A percentile compares a stretch with the other conserved stretches of the same genome.
phyloP scores from a whole-genome alignment of 2,329 filamentous ascomycete genomes.

The Coniochaeta sp. region DNA sequence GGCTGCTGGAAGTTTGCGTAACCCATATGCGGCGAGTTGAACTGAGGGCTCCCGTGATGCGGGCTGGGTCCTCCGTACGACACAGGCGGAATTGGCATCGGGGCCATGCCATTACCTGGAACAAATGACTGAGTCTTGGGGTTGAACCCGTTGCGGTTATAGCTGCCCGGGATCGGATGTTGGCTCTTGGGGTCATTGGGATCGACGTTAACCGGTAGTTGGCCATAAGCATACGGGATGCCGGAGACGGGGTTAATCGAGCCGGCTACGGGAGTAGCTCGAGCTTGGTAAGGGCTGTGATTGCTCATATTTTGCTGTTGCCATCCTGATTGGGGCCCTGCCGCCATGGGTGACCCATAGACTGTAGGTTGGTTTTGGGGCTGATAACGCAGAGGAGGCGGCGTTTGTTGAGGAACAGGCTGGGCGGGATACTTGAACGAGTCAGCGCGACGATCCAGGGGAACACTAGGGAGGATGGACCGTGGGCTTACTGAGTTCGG shows the following conservation, averaged over 20 bases:
- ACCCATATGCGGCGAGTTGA: slow-evolving; percentile 41
- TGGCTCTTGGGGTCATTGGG: slow-evolving; percentile 67
- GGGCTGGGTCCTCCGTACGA: slow-evolving; percentile 40
- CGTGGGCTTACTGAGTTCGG: slow-evolving; percentile 38
- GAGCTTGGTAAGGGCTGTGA: slow-evolving; percentile 19
- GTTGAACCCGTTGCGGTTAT: slow-evolving; percentile 80
- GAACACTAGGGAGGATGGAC: background rate
- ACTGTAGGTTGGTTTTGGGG: slow-evolving; percentile 23
- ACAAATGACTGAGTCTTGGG: slow-evolving; percentile 91
- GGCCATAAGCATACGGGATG: slow-evolving; percentile 69
- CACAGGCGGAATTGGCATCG: slow-evolving; percentile 37
- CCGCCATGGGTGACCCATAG: slow-evolving; percentile 26
- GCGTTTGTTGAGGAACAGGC: slow-evolving; percentile 15
- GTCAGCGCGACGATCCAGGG: slow-evolving; percentile 1
- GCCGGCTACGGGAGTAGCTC: slow-evolving; percentile 19
- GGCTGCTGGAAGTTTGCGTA: slow-evolving; percentile 42
- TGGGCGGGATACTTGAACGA: slow-evolving; percentile 25
- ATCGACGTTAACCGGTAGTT: slow-evolving; percentile 63
- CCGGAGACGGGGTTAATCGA: slow-evolving; percentile 4
- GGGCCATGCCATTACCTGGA: slow-evolving; percentile 40
- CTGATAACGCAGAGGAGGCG: slow-evolving; percentile 22
- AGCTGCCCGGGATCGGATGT: slow-evolving; percentile 76
- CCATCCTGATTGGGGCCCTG: slow-evolving; percentile 25
- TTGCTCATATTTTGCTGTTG: slow-evolving; percentile 21
- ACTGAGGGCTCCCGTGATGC: slow-evolving; percentile 46